Evolutionary conservation across 2,329 filamentous ascomycete genomes (phyloP), one percentile per base, ranked within the genome.

Genomic region (Pseudocercospora cruenta): DNA sequence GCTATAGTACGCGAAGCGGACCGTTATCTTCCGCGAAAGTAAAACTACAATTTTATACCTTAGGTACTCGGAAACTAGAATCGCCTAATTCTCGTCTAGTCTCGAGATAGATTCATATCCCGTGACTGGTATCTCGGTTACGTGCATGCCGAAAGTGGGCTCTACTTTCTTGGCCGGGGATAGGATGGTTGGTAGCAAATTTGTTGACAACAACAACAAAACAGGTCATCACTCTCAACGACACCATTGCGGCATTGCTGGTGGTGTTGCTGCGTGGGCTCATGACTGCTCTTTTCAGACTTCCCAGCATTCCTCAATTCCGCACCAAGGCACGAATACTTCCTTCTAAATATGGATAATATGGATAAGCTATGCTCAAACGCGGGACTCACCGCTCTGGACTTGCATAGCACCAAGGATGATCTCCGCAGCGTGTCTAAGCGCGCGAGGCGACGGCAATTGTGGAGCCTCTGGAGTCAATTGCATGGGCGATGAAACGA

Each of bases 341-440:
- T 31, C 10, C 21, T 28, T 8, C 24, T 54, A 54, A 24, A 54
- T 54, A 28, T 54, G 24, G 21, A 28, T 21, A 24, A 54, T 54
- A 28, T 54, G 24, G 21, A 28, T 21, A 24, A 54, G 21, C 49
- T 53, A 53, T 24, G 19, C 49, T 53, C 49, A 24, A 58, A 31
- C 45, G 61, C 61, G 36, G 61, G 43, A 28, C 61, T 58, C 61
- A 63, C 61, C 61, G 61, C 61, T 59, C 54, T n/a, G 49, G 53
- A 58, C 53, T 19, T 62, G 61, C 61, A 63, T 45, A 26, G 28
- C 53, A 58, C 54, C 54, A 58, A 39, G 45, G n/a, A 58, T 33
- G 16, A 39, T 22, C 60, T 43, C 45, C 28, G 49, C 60, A 55
- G 33, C 24, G 31, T 53, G 39, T 51, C 39, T 51, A 58, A 31